Evolutionary conservation across 1,139 yeast genomes (phyloP), one percentile per base, ranked within the genome.

Genomic region (Scheffersomyces insectosa): DNA sequence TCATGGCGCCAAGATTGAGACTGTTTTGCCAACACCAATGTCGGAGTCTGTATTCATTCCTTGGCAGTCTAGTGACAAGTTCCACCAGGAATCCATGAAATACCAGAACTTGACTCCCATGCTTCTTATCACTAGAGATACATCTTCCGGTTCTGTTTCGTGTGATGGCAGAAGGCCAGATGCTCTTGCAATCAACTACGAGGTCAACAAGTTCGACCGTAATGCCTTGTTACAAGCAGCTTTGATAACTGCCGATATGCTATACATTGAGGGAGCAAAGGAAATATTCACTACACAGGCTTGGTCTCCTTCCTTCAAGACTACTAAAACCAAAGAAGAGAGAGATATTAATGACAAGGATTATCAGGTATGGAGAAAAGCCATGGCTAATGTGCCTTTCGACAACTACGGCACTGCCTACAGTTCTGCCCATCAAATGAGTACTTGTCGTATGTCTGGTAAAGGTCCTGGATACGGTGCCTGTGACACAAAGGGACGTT

Each of bases 371-470:
- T 81, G 83, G 84, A 61, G 73, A 44, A 48, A 55, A 13, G 48
- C 48, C 23, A 65, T 66, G 6, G 62, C 65, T 16, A 57, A 57
- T 11, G 53, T 55, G 6, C 65, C 64, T 7, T 55, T 73, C 39
- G 62, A 59, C 20, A 39, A 54, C 3, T 70, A 59, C 42, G 70
- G 69, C 3, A 52, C 69, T 3, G 48, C 66, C 3, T 63, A 68
- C 45, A 85, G 85, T 3, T 67, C 78, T 3, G 86, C 86, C 7
- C 85, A 81, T 58, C 85, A 81, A 59, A 80, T 81, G 85, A 70
- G 80, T 42, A 56, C 77, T 2, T 79, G 85, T 56, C 70, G 85
- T 46, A 79, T 80, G 67, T 65, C 76, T 4, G 80, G 82, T 13
- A 67, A 68, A 49, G 76, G 77, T 9, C 77, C 83, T 9, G 47